Percentiles rank a stretch among this genome's conserved stretches.
phyloP scores from a whole-genome alignment of 2,329 filamentous ascomycete genomes.

The Metarhizium brunneum region DNA sequence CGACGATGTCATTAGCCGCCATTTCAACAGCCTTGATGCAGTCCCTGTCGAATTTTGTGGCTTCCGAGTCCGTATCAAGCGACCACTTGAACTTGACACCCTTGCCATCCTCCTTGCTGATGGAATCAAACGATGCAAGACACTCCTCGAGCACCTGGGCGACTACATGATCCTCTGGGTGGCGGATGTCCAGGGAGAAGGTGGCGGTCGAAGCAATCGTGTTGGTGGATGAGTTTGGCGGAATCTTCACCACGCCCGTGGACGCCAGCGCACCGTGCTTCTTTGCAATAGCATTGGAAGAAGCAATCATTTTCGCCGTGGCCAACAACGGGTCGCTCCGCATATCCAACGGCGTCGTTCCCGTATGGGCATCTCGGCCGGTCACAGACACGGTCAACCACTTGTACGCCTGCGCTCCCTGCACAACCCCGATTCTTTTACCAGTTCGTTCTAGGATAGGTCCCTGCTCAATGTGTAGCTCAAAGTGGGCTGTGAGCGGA shows the following conservation, averaged over 20 bases:
- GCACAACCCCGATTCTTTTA: slow-evolving; percentile 21
- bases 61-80: slow-evolving; percentile 49
- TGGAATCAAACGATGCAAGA: slow-evolving; percentile 13
- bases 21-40: slow-evolving; percentile 56
- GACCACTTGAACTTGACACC: slow-evolving; percentile 44
- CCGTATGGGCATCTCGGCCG: slow-evolving; percentile 21
- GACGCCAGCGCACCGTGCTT: slow-evolving; percentile 17
- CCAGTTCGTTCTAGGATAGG: slow-evolving; percentile 45
- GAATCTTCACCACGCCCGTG: slow-evolving; percentile 21
- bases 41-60: slow-evolving; percentile 54
- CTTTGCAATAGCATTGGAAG: slow-evolving; percentile 18
- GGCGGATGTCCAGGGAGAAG: slow-evolving; percentile 59
- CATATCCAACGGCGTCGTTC: slow-evolving; percentile 22
- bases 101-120: slow-evolving; percentile 16
- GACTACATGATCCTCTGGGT: slow-evolving; percentile 44
- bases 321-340: slow-evolving; percentile 25
- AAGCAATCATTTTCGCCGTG: slow-evolving; percentile 24
- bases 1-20: slow-evolving; percentile 45
- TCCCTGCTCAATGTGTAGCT: slow-evolving; percentile 73
- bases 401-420: slow-evolving; percentile 22
- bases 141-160: slow-evolving; percentile 27
- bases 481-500: slow-evolving; percentile 71
- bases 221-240: slow-evolving; percentile 58
- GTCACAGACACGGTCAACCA: slow-evolving; percentile 21
- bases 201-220: slow-evolving; percentile 58